Base-by-base conservation (phyloP, 2,329 filamentous ascomycete genomes). In the Podosphaera xanthii region DNA sequence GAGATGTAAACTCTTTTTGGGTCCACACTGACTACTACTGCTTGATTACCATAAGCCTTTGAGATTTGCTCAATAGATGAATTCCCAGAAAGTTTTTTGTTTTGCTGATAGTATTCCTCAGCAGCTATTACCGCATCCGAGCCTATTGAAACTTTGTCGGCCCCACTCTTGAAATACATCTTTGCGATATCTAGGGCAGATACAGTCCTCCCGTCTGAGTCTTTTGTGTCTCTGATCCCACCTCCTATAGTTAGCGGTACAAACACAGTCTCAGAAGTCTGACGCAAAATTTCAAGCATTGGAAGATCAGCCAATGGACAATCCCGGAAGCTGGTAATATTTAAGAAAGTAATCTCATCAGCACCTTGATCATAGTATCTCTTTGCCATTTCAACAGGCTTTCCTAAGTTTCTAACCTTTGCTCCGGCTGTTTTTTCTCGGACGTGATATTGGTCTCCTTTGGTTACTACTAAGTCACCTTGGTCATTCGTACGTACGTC, bases 401-500 rank as follows among this genome's bases (percentile, higher is more conserved):
- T 98, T 64, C 92, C 92, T 2, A 98, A 77, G 71, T 98, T 98
- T 63, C 92, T 83, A 42, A 98, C 90, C 64, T 79, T 74, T 59
- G 79, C 76, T 60, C 76, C 75, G 12, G 73, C 76, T 31, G 76
- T 75, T 72, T 96, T 96, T 68, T 97, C 92, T 38, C 92, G 86
- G 5, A 98, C 92, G 68, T 98, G 92, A 73, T 98, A 98, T 71
- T 97, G 91, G 72, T 98, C 92, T 60, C 92, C 92, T 72, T 98
- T 98, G 12, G 92, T 98, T 44, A 98, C 92, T 0, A 98, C 92
- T 8, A 98, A 77, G 71, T 98, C 92, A 40, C 92, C 92, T 61
- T 85, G 77, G 70, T 98, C 92, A 71, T 98, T 98, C 58, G 90
- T 81, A 50, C 92, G 85, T 57, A 98, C 92, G 69, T 98, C 92